Percentiles rank a stretch among this genome's conserved stretches.
Evolutionary conservation across 2,329 filamentous ascomycete species (phyloP).

Genomic region (Setomelanomma holmii): DNA sequence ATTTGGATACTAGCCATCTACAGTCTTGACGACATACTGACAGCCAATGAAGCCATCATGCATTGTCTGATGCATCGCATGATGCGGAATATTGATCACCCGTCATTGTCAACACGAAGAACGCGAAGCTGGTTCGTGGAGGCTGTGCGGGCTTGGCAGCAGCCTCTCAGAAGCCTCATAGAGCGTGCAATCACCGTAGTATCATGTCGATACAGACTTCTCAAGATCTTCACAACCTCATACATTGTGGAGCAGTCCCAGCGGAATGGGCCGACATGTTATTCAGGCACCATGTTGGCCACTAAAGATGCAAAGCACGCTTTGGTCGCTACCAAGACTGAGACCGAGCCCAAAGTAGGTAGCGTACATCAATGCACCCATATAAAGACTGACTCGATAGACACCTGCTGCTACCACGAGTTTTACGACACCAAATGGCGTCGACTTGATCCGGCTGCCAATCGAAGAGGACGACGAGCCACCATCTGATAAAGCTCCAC

Average conservation of each 20-base stretch:
- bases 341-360: not conserved
- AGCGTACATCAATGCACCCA: not conserved
- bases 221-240: not conserved
- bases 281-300: not conserved
- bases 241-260: not conserved
- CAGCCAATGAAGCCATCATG: not conserved
- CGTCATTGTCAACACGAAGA: conserved; percentile 17
- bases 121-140: conserved; percentile 23
- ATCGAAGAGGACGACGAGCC: not conserved
- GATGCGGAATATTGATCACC: not conserved
- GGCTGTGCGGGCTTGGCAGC: conserved; percentile 23
- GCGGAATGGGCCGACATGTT: not conserved
- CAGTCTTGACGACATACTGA: too few species aligned
- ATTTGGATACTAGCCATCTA: too few species aligned
- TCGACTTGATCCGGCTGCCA: not conserved
- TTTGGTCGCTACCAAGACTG: not conserved
- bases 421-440: not conserved
- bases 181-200: not conserved
- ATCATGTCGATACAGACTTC: not conserved
- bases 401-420: not conserved
- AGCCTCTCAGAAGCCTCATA: conserved; percentile 1
- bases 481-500: not conserved
- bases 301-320: not conserved
- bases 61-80: not conserved
- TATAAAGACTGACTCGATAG: not conserved